These are phyloP conservation scores for Helianthus annuus DNA, from an alignment of 129 eudicot genomes.

Conservation along the genomic window DNA sequence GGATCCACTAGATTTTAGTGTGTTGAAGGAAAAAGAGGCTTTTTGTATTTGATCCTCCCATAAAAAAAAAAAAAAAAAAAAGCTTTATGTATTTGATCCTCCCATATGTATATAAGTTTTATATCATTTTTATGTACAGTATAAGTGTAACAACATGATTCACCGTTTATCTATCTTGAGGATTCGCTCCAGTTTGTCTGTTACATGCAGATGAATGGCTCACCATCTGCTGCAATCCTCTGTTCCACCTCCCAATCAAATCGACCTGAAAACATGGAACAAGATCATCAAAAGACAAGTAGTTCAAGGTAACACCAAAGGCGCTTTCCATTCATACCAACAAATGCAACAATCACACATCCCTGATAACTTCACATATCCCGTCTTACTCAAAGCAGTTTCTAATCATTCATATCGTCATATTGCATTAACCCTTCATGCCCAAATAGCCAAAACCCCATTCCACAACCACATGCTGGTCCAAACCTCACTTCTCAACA, in stretches of 20 bases:
- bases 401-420: constrained; percentile 18
- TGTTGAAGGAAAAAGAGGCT: too few species aligned
- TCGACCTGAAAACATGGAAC: constrained; percentile 47
- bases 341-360: constrained; percentile 34
- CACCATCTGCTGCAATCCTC: constrained; percentile 33
- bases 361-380: constrained; percentile 59
- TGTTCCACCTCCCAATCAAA: constrained; percentile 15
- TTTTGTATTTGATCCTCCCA: too few species aligned
- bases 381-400: constrained; percentile 49
- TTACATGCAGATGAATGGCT: constrained; percentile 26
- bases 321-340: constrained; percentile 38
- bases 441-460: constrained; percentile 36
- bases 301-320: constrained; percentile 28
- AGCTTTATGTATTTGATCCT: too few species aligned
- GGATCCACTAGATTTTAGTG: too few species aligned
- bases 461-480: constrained; percentile 38
- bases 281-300: constrained; percentile 48
- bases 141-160: too few species aligned
- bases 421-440: constrained; percentile 53
- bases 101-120: too few species aligned
- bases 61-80: too few species aligned
- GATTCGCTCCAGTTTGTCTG: not conserved
- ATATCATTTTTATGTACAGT: too few species aligned
- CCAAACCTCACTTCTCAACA: constrained; percentile 45
- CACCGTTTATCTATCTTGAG: constrained; percentile 16